Percentiles rank a stretch among this genome's conserved stretches.
phyloP scores from a whole-genome alignment of 345 rosid species.

The Citrus australasica region DNA sequence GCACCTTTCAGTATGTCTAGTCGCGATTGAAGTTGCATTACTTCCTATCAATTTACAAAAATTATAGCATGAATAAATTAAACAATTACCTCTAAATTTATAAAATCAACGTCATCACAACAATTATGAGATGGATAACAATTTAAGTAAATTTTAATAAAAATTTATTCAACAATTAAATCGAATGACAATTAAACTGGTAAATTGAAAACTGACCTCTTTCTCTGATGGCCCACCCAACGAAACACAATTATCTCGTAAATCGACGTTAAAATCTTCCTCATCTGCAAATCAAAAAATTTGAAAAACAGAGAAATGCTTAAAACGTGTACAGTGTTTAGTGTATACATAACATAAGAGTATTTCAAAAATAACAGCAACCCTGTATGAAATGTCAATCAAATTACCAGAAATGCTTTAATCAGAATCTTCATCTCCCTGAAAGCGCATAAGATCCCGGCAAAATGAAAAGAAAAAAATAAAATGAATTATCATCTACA shows the following conservation, averaged over 20 bases:
- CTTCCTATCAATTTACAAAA: constrained; percentile 40
- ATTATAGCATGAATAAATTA: not conserved
- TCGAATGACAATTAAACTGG: no score
- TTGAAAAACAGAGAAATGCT: no score
- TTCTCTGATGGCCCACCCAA: no score
- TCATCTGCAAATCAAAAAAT: no score
- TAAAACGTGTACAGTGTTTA: not conserved
- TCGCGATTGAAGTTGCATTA: constrained; percentile 53
- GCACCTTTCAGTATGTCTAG: constrained; percentile 64
- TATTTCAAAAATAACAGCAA: not conserved
- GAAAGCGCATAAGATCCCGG: not conserved
- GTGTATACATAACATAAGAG: not conserved
- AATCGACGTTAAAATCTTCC: no score
- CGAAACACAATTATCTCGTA: no score
- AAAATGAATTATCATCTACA: not conserved
- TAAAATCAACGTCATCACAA: not conserved
- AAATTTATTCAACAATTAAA: no score
- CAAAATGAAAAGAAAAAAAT: not conserved
- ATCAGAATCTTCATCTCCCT: constrained; percentile 59
- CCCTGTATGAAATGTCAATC: not conserved
- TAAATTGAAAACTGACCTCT: no score
- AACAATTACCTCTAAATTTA: not conserved
- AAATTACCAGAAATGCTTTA: constrained; percentile 69
- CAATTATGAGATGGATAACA: not conserved
- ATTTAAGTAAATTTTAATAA: no score